These are phyloP conservation scores for Trichoderma semiorbis DNA, from an alignment of 2,329 filamentous ascomycete genomes.

Conservation along the genomic window DNA sequence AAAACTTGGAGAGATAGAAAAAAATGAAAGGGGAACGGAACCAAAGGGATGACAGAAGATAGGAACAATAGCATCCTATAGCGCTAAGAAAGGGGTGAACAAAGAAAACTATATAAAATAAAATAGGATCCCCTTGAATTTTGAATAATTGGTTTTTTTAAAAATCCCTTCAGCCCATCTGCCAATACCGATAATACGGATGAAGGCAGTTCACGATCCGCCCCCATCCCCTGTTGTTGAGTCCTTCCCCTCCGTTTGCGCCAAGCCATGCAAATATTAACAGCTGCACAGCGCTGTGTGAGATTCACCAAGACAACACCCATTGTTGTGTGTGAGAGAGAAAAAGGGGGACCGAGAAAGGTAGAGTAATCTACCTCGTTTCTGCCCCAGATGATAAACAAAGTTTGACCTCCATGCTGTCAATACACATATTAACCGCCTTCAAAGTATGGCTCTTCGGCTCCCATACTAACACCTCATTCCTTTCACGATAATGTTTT, in stretches of 20 bases:
- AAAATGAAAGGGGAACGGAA: background rate
- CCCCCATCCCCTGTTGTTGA: background rate
- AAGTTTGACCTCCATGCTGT: background rate
- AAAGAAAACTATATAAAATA: background rate
- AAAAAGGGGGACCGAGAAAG: background rate
- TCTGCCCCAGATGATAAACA: background rate
- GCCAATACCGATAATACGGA: background rate
- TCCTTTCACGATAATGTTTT: background rate
- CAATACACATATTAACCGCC: background rate
- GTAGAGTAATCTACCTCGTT: background rate
- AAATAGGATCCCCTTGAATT: background rate
- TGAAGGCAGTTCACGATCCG: background rate
- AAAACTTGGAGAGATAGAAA: background rate
- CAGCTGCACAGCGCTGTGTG: slow-evolving; percentile 1
- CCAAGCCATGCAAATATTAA: slow-evolving; percentile 29
- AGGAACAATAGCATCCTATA: background rate
- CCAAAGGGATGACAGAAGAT: background rate
- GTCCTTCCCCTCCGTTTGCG: slow-evolving; percentile 26
- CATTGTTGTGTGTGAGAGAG: background rate
- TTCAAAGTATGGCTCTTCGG: background rate
- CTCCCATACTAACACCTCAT: background rate
- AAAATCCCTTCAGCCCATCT: background rate
- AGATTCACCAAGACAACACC: slow-evolving; percentile 1
- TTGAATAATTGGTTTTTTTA: background rate
- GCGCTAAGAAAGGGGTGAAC: background rate